Evolutionary conservation across 495 filamentous ascomycete species (phyloP), one percentile per base, ranked within the genome.

Genomic region (Penicillium antarcticum): DNA sequence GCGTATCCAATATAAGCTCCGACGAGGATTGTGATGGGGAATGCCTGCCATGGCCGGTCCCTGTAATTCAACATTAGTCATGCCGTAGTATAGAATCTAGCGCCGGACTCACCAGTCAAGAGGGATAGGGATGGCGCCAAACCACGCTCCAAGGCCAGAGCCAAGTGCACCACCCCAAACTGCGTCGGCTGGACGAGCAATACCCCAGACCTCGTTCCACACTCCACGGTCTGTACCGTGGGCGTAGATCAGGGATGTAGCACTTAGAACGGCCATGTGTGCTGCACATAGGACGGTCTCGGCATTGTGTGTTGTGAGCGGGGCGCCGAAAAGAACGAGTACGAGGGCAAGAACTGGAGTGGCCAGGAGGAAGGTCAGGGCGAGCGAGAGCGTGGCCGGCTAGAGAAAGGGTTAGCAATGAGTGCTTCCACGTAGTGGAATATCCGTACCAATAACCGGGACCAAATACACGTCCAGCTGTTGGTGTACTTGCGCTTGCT

Each of bases 1-100:
- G 73, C 75, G 66, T 78, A 87, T 4, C 88, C 88, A 16, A 82
- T 58, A 70, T 89, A 90, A 10, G 82, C 83, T 8, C 88, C 88
- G 1, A 76, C 77, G 2, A 91, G 62, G 46, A 98, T 88, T 0
- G 94, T 97, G 29, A 97, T 87, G 2, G 94, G 94, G 85, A 91
- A 98, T 65, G 87, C 89, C 79, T 98, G 94, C 94, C 94, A 98
- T 56, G 95, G 91, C 17, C 94, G 84, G 62, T 89, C 86, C 84
- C 82, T 84, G 57, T 12, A 42, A 14, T 18, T 38, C 49, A 41
- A 35, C 12, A 7, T 32, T 35, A 13, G 35, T 19, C 33, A 36
- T 2, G 26, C 8, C 7, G 11, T 36, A 51, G 2, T 24, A 52
- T 38, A 39, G 43, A 51, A 56, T 40, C 55, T 19, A 44, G n/a